Percentiles rank a stretch among this genome's conserved stretches.
Evolutionary conservation across 2,329 filamentous ascomycete species (phyloP).

Genomic region (Phyllosticta paracitricarpa): DNA sequence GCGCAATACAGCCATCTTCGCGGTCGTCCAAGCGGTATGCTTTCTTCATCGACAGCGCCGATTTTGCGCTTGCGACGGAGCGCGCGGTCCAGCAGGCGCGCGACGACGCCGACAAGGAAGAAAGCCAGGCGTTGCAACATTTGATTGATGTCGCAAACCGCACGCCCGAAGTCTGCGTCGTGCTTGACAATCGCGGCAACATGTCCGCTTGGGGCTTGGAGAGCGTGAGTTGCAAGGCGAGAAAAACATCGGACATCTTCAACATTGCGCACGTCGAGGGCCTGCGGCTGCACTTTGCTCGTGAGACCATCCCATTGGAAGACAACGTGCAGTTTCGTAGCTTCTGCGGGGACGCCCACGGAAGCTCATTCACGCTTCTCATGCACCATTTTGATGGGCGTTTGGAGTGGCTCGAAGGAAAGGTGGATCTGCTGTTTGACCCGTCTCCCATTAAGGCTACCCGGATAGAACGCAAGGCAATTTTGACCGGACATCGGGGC

Average conservation of each 20-base stretch:
- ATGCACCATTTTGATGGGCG: slow-evolving; percentile 78
- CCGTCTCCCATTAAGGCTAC: slow-evolving; percentile 47
- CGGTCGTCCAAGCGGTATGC: slow-evolving; percentile 50
- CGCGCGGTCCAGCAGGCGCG: slow-evolving; percentile 57
- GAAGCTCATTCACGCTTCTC: slow-evolving; percentile 60
- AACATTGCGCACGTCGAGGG: slow-evolving; percentile 72
- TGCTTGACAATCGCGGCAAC: slow-evolving; percentile 71
- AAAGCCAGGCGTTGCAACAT: slow-evolving; percentile 68
- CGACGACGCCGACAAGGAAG: slow-evolving; percentile 40
- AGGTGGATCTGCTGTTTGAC: slow-evolving; percentile 72
- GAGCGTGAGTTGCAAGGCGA: slow-evolving; percentile 63
- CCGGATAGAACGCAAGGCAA: slow-evolving; percentile 52
- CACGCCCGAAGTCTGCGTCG: slow-evolving; percentile 76
- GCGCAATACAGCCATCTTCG: slow-evolving; percentile 31
- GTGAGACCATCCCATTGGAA: slow-evolving; percentile 20
- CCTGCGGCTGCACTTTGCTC: slow-evolving; percentile 33
- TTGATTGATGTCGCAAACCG: slow-evolving; percentile 78
- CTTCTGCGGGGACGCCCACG: slow-evolving; percentile 55
- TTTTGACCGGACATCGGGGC: slow-evolving; percentile 77
- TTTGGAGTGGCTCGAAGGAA: slow-evolving; percentile 71
- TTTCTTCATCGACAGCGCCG: slow-evolving; percentile 72
- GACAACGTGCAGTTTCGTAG: slow-evolving; percentile 61
- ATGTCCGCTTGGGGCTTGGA: slow-evolving; percentile 93
- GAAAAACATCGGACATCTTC: slow-evolving; percentile 61
- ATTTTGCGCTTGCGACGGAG: slow-evolving; percentile 70